Base-by-base conservation (phyloP, 2,329 filamentous ascomycete species). In the Myriosclerotinia scirpicola region DNA sequence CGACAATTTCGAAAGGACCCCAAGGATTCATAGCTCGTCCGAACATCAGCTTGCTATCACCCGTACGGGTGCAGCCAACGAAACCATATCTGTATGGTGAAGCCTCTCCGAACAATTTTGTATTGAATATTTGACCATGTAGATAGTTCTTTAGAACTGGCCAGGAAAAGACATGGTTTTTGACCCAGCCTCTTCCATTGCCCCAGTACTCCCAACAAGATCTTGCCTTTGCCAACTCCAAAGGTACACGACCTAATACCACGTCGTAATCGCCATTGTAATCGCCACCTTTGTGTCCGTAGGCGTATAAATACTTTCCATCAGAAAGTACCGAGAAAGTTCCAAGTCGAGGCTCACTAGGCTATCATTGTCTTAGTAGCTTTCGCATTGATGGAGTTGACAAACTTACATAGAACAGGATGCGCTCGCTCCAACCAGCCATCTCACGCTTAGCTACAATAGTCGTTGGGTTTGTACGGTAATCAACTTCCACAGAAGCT, bases 51-150 rank as follows among this genome's bases (percentile, higher is more conserved):
- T 67, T 71, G 11, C 55, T 67, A 22, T 72, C 70, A 5, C 64
- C 68, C 30, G 40, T 67, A 6, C 34, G 61, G 20, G 63, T 70
- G 30, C 68, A 68, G 12, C 71, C 71, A 22, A 73, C 59, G 17
- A 73, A 72, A 0, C 64, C 67, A 20, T 48, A 65, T 30, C n/a
- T 56, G 54, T 66, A 73, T 60, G 55, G 30, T 1, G 68, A 68
- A 12, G 34, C 26, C 14, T 48, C 42, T 26, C 69, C 71, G 34
- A 73, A 73, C 38, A 72, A 62, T 2, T 68, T 67, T 3, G 69
- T 72, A 20, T 44, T n/a, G 34, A 71, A 70, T 14, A 73, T 67
- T 38, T 69, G 68, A 3, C 72, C 71, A 44, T 72, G 71, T 42
- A 69, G 65, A 50, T 70, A 69, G 34, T 63, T 60, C 20, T 46